Base-by-base conservation (phyloP, 2,329 filamentous ascomycete species). In the Colletotrichum theobromicola region DNA sequence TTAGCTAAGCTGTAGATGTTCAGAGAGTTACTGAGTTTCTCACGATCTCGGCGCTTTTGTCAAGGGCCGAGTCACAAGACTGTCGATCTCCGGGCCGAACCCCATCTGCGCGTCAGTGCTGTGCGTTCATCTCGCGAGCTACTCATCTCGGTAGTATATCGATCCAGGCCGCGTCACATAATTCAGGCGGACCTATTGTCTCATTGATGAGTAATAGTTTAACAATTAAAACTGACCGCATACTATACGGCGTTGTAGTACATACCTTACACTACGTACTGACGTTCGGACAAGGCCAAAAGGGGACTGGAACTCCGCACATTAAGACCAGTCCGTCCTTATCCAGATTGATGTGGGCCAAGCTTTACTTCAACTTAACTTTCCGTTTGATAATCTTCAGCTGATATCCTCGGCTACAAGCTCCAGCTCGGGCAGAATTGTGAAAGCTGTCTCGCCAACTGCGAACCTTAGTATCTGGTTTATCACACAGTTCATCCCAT, bases 161-260 rank as follows among this genome's bases (percentile, higher is more conserved):
- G 21, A 21, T 13, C 4, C 7, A 13, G n/a, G 10, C 4, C 1
- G 5, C n/a, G 10, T 13, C 10, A n/a, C n/a, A 21, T 10, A 50
- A 7, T 0, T n/a, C 21, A 13, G 2, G 3, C 2, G 13, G 10
- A 21, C 4, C 13, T 13, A 1, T 5, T 5, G 32, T 12, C n/a
- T 50, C 16, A 21, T 9, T 0, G 13, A 21, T 13, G 13, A 13
- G n/a, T 21, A 6, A 1, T 1, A 21, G 42, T n/a, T 13, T 4
- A 6, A 2, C 21, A 50, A 7, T 50, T 50, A 21, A 50, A 13
- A 10, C 21, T 7, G 5, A 50, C 21, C 10, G 42, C n/a, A 50
- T 21, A 1, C 4, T 10, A 21, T 21, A 10, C 12, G n/a, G 42
- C n/a, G 42, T 6, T 2, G 6, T 21, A 1, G n/a, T 50, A 13